A percentile compares a stretch with the other conserved stretches of the same genome.
phyloP scores from a whole-genome alignment of 495 filamentous ascomycete genomes.

The Aspergillus olivimuriae region DNA sequence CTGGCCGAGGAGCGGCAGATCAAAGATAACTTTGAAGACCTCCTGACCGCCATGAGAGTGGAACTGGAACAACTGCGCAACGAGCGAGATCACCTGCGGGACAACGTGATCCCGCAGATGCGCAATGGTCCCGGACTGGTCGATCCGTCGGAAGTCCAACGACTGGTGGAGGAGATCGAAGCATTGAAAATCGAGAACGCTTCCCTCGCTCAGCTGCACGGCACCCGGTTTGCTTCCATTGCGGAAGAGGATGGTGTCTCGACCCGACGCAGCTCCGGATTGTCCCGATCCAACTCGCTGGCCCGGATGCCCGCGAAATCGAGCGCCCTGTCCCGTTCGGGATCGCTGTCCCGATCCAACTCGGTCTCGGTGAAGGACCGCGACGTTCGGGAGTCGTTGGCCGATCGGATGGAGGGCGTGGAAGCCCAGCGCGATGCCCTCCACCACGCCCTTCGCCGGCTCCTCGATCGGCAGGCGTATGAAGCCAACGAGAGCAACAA shows the following conservation, averaged over 20 bases:
- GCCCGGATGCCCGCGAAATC: conserved; percentile 38
- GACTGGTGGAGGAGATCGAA: conserved; percentile 62
- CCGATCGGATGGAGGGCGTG: conserved; percentile 83
- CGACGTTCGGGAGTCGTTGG: conserved; percentile 63
- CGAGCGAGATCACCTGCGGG: conserved; percentile 85
- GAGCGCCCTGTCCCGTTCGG: conserved; percentile 36
- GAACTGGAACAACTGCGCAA: conserved; percentile 78
- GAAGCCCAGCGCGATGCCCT: conserved; percentile 91
- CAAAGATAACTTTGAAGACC: conserved; percentile 91
- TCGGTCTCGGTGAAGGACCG: conserved; percentile 55
- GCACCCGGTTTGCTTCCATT: conserved; percentile 54
- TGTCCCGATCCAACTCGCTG: conserved; percentile 58
- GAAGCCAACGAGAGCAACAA: conserved; percentile 77
- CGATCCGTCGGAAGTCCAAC: conserved; percentile 65
- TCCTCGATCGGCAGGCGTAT: conserved; percentile 81
- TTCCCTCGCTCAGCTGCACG: conserved; percentile 43
- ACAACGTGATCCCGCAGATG: conserved; percentile 74
- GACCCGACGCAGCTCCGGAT: conserved; percentile 29
- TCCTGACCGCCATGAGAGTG: conserved; percentile 73
- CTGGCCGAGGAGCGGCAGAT: conserved; percentile 78
- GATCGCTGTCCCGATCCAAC: conserved; percentile 47
- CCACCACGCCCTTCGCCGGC: conserved; percentile 72
- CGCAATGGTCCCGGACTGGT: conserved; percentile 57
- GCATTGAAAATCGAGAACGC: conserved; percentile 50
- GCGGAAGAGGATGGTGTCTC: conserved; percentile 49